phyloP scores from a whole-genome alignment of 78 protist genomes.

The Goniomonas avonlea region DNA sequence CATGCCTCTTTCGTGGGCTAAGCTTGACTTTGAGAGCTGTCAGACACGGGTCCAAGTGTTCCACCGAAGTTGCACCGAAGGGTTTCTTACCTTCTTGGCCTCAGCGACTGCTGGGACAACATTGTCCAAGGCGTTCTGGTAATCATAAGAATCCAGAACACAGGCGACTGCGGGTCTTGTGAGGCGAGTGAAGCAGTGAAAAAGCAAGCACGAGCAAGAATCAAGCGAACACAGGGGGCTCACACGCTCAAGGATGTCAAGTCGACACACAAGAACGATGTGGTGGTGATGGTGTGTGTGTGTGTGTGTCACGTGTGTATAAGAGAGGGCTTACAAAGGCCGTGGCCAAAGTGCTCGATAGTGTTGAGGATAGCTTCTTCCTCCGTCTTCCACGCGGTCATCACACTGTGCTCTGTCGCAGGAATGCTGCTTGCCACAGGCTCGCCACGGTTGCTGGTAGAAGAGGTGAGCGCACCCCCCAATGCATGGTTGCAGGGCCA shows the following conservation, averaged over 20 bases:
- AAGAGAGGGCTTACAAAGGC: background rate
- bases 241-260: too few relatives aligned
- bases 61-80: too few relatives aligned
- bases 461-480: background rate
- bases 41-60: too few relatives aligned
- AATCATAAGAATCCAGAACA: constrained; percentile 29
- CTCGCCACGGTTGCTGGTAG: constrained; percentile 15
- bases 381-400: constrained; percentile 25
- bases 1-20: too few relatives aligned
- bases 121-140: background rate
- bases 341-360: background rate
- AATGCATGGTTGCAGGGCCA: too few relatives aligned
- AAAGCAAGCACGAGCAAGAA: too few relatives aligned
- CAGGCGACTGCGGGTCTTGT: background rate
- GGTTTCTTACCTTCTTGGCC: background rate
- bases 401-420: constrained; percentile 33
- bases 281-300: too few relatives aligned
- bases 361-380: constrained; percentile 1
- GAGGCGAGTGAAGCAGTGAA: background rate
- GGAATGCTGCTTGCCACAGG: constrained; percentile 10
- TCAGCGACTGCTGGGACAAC: background rate
- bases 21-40: too few relatives aligned
- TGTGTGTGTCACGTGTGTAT: too few relatives aligned
- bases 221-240: too few relatives aligned
- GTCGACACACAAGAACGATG: too few relatives aligned